Evolutionary conservation across 225 moss, liverwort and hornwort species (phyloP), one percentile per base, ranked within the genome.

Genomic region (Ulota crispa): DNA sequence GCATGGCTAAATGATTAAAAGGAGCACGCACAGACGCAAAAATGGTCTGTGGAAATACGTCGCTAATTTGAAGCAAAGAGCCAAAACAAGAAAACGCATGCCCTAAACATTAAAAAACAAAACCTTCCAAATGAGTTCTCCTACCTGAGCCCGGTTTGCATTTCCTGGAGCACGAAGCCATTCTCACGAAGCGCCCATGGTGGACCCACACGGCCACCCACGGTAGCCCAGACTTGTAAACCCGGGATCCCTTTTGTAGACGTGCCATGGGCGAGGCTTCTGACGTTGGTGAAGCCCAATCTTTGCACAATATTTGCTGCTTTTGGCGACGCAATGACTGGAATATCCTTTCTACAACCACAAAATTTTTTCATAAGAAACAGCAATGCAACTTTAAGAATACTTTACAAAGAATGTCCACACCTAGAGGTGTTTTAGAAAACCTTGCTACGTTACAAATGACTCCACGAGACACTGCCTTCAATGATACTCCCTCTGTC

Each of bases 151-250:
- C 81, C 83, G 23, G 89, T 83, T 76, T 85, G 78, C 68, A 81
- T 13, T 62, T 89, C 89, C 57, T 89, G 83, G 7, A 89, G 87
- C 67, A 89, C 87, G 47, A 87, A 87, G 45, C 89, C 89, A 64
- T 87, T 87, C 75, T 90, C 89, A 39, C 89, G 87, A 24, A 79
- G 76, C 41, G 87, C 76, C 89, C 85, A 90, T 28, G 89, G 87
- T 81, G 89, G 85, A 31, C 89, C 89, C 78, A 90, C 89, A 26
- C 85, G 89, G 13, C 67, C 89, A 57, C 89, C 89, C 62, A 90
- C 78, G 1, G 87, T 90, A 11, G 89, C 89, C 78, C 72, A 85
- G 19, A 85, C 83, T 87, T 85, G 81, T 11, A 90, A 72, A 37
- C 89, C 87, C 19, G 78, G 76, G 32, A 87, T 85, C n/a, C n/a